Evolutionary conservation across 208 protist genomes (phyloP), one percentile per base, ranked within the genome.

Genomic region (Trypanosoma lewisi): DNA sequence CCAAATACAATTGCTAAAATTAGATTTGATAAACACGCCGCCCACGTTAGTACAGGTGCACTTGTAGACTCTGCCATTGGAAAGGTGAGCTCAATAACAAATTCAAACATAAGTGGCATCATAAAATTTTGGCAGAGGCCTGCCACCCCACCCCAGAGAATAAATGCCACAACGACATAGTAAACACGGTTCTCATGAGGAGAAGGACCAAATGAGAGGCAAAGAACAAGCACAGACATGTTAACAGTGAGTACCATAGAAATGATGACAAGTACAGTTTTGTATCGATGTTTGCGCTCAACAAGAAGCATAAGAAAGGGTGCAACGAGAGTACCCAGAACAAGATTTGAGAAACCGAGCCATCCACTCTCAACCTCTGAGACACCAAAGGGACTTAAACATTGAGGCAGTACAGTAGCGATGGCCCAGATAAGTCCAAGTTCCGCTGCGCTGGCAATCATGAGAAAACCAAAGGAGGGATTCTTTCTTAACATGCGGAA

Each of bases 61-160:
- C 82, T 85, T 25, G 82, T 89, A 48, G 74, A 83, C 70, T 92
- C 85, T 7, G 68, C 67, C 73, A 89, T 70, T 5, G 85, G 85
- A 65, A 89, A 92, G 19, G 85, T 92, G 9, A 92, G 65, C 75
- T 92, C 85, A 50, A 92, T 75, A 3, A 86, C 85, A 72, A 83
- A 92, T 66, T 92, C 82, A 70, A 89, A 92, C 76, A 88, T 83
- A 48, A 92, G 63, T 7, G 85, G 85, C 79, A 92, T 85, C 77
- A 87, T 85, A 33, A 85, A 83, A 64, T 92, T 92, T 67, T 87
- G 82, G 34, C 78, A 92, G 1, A 92, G 23, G 0, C 85, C 85
- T 0, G 80, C 76, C 0, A 91, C 49, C 9, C 78, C 81, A 41
- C 80, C 81, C 78, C 78, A 87, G 0, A 78, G 65, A 51, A 86